These are phyloP conservation scores for Buxus sempervirens DNA, from an alignment of 164 flowering plant species.

Conservation along the genomic window DNA sequence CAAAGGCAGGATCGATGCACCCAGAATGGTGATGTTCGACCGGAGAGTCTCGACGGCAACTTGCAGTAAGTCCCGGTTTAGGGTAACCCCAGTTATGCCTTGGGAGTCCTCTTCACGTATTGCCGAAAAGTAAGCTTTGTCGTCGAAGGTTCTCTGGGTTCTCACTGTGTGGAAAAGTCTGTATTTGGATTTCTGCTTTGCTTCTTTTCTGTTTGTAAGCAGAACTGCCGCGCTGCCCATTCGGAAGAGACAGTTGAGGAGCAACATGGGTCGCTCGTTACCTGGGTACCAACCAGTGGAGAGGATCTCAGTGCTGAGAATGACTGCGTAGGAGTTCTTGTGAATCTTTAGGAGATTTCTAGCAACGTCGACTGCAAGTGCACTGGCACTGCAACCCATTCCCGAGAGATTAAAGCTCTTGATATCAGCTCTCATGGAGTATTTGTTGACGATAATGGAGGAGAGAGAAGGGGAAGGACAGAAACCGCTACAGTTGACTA, in stretches of 20 bases:
- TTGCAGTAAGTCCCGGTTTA: constrained; percentile 33
- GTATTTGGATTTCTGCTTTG: constrained; percentile 34
- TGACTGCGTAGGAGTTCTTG: constrained; percentile 43
- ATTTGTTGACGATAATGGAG: constrained; percentile 53
- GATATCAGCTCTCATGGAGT: constrained; percentile 45
- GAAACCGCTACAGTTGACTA: constrained; percentile 68
- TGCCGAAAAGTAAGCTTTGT: constrained; percentile 39
- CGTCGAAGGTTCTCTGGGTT: constrained; percentile 46
- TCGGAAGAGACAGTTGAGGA: constrained; percentile 64
- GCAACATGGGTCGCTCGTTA: constrained; percentile 43
- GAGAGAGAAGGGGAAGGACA: constrained; percentile 67
- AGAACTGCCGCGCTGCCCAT: constrained; percentile 66
- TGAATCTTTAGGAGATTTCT: constrained; percentile 31
- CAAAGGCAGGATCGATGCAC: constrained; percentile 41
- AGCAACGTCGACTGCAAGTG: constrained; percentile 49
- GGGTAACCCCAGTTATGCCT: constrained; percentile 56
- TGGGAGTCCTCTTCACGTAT: constrained; percentile 52
- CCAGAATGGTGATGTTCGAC: constrained; percentile 32
- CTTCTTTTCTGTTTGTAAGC: constrained; percentile 36
- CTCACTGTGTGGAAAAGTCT: constrained; percentile 28
- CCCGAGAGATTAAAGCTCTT: constrained; percentile 66
- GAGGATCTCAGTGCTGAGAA: constrained; percentile 67
- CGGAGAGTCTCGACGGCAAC: constrained; percentile 48
- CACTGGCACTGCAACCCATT: constrained; percentile 82
- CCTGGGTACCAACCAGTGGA: constrained; percentile 74